These are phyloP conservation scores for Erigeron canadensis DNA, from an alignment of 129 eudicot genomes.

Conservation along the genomic window DNA sequence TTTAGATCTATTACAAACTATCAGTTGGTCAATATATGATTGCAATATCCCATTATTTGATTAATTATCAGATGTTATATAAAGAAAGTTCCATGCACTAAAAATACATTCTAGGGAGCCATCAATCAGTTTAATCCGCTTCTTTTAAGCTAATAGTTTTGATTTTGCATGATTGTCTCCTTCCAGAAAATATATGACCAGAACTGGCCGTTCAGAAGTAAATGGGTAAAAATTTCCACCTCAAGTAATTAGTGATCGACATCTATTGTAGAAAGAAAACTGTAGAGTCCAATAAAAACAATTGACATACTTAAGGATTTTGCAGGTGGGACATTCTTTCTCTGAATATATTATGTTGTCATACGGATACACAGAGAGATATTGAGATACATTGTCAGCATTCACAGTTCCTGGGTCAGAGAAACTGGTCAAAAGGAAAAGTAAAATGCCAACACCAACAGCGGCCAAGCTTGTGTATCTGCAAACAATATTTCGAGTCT, in stretches of 20 bases:
- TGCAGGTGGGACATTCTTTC: slow-evolving; percentile 93
- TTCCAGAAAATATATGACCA: neutral
- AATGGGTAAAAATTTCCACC: neutral
- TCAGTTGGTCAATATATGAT: neutral
- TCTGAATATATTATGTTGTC: slow-evolving; percentile 80
- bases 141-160: neutral
- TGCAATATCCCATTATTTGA: too few species aligned
- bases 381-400: slow-evolving; percentile 63
- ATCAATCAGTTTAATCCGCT: neutral
- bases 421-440: slow-evolving; percentile 89
- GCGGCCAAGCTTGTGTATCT: slow-evolving; percentile 88
- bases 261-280: neutral
- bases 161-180: neutral
- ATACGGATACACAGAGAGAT: slow-evolving; percentile 82
- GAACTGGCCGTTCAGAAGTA: neutral
- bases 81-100: neutral
- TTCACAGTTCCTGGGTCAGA: slow-evolving; percentile 92
- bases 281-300: slow-evolving; percentile 1
- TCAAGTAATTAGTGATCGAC: slow-evolving; percentile 16
- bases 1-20: neutral
- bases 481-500: slow-evolving; percentile 30
- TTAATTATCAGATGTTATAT: too few species aligned
- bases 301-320: slow-evolving; percentile 67
- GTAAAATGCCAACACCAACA: slow-evolving; percentile 80
- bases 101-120: neutral